These are phyloP conservation scores for Dacryopinax spathularia DNA, from an alignment of 768 basidiomycete species.

Conservation along the genomic window DNA sequence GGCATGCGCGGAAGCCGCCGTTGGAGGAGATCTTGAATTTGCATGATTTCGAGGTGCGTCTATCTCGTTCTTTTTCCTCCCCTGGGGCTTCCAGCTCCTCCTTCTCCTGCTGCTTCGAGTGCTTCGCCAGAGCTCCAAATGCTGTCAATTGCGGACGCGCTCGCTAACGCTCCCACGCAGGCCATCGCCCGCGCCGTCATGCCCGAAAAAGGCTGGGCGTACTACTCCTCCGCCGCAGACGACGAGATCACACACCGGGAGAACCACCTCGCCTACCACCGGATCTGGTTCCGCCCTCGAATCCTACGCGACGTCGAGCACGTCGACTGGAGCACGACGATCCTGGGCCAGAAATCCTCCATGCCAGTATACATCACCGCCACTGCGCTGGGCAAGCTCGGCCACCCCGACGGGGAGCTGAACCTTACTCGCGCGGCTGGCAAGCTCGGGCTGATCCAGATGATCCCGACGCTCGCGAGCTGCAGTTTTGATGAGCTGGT, in stretches of 20 bases:
- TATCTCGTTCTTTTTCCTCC: neutral
- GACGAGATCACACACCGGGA: conserved; percentile 85
- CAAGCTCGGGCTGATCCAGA: conserved; percentile 60
- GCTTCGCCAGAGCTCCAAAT: no score
- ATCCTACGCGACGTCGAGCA: conserved; percentile 68
- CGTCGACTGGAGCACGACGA: conserved; percentile 74
- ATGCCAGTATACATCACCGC: conserved; percentile 82
- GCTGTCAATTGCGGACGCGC: neutral
- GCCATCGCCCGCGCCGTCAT: conserved; percentile 71
- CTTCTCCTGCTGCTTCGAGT: no score
- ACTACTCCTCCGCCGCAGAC: conserved; percentile 92
- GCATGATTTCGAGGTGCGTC: conserved; percentile 80
- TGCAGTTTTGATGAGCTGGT: conserved; percentile 93
- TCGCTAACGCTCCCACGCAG: conserved; percentile 26
- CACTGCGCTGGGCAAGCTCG: conserved; percentile 82
- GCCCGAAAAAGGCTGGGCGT: conserved; percentile 84
- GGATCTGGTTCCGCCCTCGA: conserved; percentile 85
- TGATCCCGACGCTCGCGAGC: conserved; percentile 89
- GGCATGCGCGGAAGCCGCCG: conserved; percentile 49
- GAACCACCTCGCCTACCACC: conserved; percentile 82
- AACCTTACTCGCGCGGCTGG: conserved; percentile 80
- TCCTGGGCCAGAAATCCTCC: conserved; percentile 57
- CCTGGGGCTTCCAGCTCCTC: no score
- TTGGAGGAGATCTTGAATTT: conserved; percentile 71
- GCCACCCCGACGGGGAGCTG: conserved; percentile 90